Base-by-base conservation (phyloP, 345 rosid species). In the Syzygium aromaticum region DNA sequence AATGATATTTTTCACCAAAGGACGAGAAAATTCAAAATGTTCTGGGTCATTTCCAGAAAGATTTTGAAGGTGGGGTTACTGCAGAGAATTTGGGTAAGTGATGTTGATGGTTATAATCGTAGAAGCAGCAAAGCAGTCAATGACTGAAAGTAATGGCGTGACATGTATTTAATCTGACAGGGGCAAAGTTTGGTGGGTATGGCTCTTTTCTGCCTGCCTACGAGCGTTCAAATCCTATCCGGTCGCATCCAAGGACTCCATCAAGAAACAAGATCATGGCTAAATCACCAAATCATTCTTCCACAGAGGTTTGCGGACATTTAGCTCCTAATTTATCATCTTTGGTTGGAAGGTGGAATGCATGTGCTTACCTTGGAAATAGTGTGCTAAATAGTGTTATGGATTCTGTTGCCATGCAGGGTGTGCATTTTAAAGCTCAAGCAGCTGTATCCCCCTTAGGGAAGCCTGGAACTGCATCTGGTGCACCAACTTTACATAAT, bases 131-230 rank as follows among this genome's bases (percentile, higher is more conserved):
- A 16, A 54, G 33, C 30, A 67, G 51, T 57, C 43, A 28, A 9
- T 80, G 87, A 23, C 86, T 84, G 73, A 84, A 67, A 78, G 57
- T 86, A 88, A 54, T 84, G 85, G 82, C 38, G 52, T 73, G 67
- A 57, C 86, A 33, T 88, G 85, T 15, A 77, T 86, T 89, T 90
- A 84, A 84, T 91, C 86, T 89, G 85, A 33, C 92, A 97, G 98
- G 98, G 90, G 87, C 95, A 52, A 91, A 64, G 86, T 91, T 87
- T 90, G 93, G 91, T 87, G 92, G 90, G 21, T 95, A 94, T 90
- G 98, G 99, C 87, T 92, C 98, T 38, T 97, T 97, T 92, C 91
- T 97, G 91, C 94, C 93, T 84, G 57, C 91, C 64, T 86, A 92
- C 87, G 92, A 90, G 83, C 89, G 91, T 52, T 87, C 88, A 3